Conservation (phyloP, 2,329 filamentous ascomycete genomes). For the Pyrenochaeta sp. region DNA sequence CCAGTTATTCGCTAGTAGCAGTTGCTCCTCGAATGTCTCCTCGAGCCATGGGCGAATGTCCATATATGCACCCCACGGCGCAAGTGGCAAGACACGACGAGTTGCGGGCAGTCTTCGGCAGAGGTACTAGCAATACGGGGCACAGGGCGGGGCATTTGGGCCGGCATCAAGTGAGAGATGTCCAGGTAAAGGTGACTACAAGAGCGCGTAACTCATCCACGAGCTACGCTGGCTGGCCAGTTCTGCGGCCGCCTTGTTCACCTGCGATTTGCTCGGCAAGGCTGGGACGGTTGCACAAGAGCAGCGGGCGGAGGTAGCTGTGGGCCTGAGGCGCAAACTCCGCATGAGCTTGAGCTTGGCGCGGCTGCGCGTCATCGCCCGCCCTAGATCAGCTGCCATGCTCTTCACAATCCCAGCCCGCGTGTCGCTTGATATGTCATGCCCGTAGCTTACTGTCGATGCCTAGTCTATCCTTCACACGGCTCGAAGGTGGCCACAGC, state of each 20-base stretch:
- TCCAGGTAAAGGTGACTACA: not conserved
- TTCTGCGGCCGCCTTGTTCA: slow-evolving; percentile 5
- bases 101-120: slow-evolving; percentile 7
- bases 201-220: not conserved
- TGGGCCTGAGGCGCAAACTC: not conserved
- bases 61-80: slow-evolving; percentile 15
- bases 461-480: not conserved
- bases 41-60: slow-evolving; percentile 33
- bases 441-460: slow-evolving; percentile 10
- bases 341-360: slow-evolving; percentile 13
- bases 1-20: slow-evolving; percentile 34
- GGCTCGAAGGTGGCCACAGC: not conserved
- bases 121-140: not conserved
- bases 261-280: slow-evolving; percentile 2
- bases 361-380: slow-evolving; percentile 18
- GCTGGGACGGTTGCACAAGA: not conserved
- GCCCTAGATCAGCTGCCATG: slow-evolving; percentile 1
- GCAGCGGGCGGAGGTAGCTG: slow-evolving; percentile 1
- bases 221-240: not conserved
- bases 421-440: slow-evolving; percentile 5
- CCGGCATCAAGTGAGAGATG: not conserved
- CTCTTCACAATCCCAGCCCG: slow-evolving; percentile 3
- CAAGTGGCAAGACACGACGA: slow-evolving; percentile 20
- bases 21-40: slow-evolving; percentile 25
- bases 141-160: not conserved